phyloP scores from a whole-genome alignment of 108 stramenopile genomes.

The Stephanodiscus triporus region DNA sequence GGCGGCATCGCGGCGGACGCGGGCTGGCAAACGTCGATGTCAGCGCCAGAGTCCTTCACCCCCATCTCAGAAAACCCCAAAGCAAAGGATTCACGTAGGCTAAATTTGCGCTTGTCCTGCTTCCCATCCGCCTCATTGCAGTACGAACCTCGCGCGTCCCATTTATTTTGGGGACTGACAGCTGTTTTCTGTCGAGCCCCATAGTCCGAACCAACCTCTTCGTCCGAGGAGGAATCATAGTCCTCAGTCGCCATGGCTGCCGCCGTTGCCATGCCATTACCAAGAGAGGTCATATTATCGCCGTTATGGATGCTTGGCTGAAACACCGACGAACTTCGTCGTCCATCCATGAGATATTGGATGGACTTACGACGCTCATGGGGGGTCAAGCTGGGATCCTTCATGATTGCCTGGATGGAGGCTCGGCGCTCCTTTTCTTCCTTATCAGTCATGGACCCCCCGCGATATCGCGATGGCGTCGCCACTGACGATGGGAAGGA shows the following conservation, averaged over 20 bases:
- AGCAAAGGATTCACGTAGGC: constrained; percentile 38
- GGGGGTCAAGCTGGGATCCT: constrained; percentile 60
- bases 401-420: constrained; percentile 81
- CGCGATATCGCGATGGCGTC: neutral
- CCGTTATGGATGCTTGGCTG: constrained; percentile 29
- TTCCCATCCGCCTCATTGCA: neutral
- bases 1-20: neutral
- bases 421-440: constrained; percentile 72
- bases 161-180: neutral
- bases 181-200: neutral
- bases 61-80: constrained; percentile 34
- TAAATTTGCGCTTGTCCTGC: constrained; percentile 20
- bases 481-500: neutral
- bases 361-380: constrained; percentile 76
- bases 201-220: neutral
- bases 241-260: constrained; percentile 22
- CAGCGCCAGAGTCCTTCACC: constrained; percentile 3
- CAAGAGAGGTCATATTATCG: constrained; percentile 7
- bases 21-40: neutral
- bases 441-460: constrained; percentile 33
- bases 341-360: constrained; percentile 88
- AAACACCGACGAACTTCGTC: constrained; percentile 64
- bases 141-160: constrained; percentile 2
- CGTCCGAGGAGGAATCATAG: neutral
- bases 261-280: constrained; percentile 23